These are phyloP conservation scores for Zasmidium citrigriseum DNA, from an alignment of 2,329 filamentous ascomycete genomes.

Conservation along the genomic window DNA sequence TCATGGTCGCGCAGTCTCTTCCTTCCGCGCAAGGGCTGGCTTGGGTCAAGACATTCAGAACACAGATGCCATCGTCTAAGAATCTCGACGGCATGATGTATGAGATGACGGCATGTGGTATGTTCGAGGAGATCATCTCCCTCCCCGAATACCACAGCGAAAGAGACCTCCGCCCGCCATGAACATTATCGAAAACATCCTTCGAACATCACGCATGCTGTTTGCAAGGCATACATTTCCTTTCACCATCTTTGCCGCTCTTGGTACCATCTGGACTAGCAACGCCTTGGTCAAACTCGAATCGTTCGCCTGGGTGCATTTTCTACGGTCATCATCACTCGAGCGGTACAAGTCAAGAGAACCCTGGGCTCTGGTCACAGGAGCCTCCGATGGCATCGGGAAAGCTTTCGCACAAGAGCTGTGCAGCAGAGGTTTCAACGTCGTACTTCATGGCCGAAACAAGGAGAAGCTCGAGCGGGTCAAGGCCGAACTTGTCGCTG, in stretches of 20 bases:
- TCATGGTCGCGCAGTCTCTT: background rate
- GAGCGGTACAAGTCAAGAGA: background rate
- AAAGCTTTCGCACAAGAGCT: constrained; percentile 51
- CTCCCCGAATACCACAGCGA: no score
- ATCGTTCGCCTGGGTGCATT: background rate
- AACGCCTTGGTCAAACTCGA: background rate
- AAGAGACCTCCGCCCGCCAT: no score
- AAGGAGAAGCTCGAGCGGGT: constrained; percentile 46
- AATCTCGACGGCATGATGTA: no score
- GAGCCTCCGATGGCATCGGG: constrained; percentile 56
- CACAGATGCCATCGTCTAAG: no score
- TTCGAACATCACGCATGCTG: background rate
- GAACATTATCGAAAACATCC: background rate
- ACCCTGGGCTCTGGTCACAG: constrained; percentile 42
- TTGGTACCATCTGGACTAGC: background rate
- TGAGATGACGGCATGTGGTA: no score
- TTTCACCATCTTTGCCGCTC: background rate
- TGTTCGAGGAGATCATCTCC: no score
- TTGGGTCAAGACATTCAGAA: background rate
- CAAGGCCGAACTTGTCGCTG: constrained; percentile 37
- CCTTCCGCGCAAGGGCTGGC: background rate
- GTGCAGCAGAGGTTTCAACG: constrained; percentile 52
- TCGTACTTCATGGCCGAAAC: constrained; percentile 57
- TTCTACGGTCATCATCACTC: background rate
- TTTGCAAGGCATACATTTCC: background rate